Conservation (phyloP, 176 grass and related monocot genomes). For the Pontederia crassipes region DNA sequence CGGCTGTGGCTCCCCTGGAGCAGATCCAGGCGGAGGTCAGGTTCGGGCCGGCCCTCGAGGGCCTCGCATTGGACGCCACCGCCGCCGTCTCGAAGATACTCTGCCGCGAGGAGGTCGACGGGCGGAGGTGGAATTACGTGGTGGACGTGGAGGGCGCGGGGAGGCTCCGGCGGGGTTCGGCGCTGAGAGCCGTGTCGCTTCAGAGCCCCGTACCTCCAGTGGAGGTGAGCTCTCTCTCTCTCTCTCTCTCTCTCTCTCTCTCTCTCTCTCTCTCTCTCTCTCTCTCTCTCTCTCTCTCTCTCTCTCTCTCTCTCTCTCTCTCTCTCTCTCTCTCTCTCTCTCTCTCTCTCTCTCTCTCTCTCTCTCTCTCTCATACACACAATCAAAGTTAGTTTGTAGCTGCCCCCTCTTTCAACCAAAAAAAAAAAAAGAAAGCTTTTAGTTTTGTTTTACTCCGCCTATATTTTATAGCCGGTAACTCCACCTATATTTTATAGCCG, state of each 20-base stretch:
- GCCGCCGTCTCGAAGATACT: conserved; percentile 40
- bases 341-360: not conserved
- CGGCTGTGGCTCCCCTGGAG: not conserved
- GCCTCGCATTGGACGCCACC: not conserved
- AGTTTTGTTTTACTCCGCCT: no score
- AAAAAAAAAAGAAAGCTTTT: no score
- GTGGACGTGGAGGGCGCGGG: conserved; percentile 30
- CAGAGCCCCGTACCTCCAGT: conserved; percentile 65
- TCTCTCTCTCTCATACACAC: not conserved
- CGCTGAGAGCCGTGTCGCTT: conserved; percentile 53
- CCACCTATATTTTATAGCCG: no score
- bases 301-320: not conserved
- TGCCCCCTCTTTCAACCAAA: no score
- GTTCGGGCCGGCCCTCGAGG: conserved; percentile 22
- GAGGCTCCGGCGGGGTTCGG: conserved; percentile 13
- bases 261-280: not conserved
- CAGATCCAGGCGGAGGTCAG: conserved; percentile 27
- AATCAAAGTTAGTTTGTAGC: no score
- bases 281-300: not conserved
- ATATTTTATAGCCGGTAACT: no score
- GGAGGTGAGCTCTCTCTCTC: conserved; percentile 35
- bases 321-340: not conserved
- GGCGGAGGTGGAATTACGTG: conserved; percentile 82
- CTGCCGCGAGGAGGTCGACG: conserved; percentile 88
- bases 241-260: not conserved